phyloP scores from a whole-genome alignment of 2,329 filamentous ascomycete species.

The Pseudocercospora ulei region DNA sequence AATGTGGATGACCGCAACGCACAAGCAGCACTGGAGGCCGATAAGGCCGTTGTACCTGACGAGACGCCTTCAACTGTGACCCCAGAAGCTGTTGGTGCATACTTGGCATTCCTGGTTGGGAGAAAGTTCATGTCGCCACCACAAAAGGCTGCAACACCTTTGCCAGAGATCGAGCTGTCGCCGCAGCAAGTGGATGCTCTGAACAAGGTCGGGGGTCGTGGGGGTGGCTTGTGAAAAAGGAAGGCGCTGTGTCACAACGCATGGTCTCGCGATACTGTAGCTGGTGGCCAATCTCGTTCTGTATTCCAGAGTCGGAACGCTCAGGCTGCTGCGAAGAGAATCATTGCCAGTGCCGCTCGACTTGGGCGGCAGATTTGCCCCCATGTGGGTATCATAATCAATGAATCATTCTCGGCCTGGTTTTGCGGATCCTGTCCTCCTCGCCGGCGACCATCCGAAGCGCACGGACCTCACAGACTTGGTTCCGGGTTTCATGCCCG shows the following conservation, averaged over 20 bases:
- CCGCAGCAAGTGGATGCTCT: constrained; percentile 44
- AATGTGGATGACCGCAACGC: constrained; percentile 67
- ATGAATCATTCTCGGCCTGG: no score
- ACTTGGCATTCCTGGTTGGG: constrained; percentile 53
- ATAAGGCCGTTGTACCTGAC: constrained; percentile 47
- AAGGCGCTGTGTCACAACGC: not conserved
- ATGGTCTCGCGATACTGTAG: no score
- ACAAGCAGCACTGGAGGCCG: constrained; percentile 52
- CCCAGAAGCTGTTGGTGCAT: constrained; percentile 53
- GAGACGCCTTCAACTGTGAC: constrained; percentile 50
- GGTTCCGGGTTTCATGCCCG: no score
- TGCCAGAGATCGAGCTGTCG: constrained; percentile 42
- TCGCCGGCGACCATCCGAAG: no score
- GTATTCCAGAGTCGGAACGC: no score
- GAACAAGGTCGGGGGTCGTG: constrained; percentile 47
- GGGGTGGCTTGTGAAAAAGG: constrained; percentile 27
- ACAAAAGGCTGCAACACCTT: constrained; percentile 20
- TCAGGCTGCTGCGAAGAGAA: no score
- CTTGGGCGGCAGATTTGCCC: no score
- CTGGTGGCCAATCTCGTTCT: no score
- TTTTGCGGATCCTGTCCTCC: no score
- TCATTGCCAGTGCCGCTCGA: no score
- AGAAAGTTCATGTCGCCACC: constrained; percentile 53
- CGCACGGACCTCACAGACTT: no score
- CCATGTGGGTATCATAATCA: no score